Conservation (phyloP, 768 basidiomycete genomes). For the Kwoniella sp. region DNA sequence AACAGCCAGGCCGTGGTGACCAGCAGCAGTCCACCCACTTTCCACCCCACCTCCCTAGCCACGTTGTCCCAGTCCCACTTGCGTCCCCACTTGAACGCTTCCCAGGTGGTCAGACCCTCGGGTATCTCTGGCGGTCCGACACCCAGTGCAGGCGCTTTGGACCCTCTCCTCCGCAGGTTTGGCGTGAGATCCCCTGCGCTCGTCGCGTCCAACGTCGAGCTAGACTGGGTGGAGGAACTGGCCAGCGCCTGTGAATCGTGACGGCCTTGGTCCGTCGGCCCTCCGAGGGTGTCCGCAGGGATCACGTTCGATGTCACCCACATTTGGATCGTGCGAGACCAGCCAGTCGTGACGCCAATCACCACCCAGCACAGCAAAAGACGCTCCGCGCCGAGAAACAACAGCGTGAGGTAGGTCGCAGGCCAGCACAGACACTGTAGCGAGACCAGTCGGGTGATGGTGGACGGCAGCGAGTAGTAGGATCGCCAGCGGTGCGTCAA, state of each 20-base stretch:
- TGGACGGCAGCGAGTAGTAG: constrained; percentile 82
- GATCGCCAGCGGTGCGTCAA: constrained; percentile 83
- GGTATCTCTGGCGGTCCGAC: constrained; percentile 14
- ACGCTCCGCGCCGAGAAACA: constrained; percentile 64
- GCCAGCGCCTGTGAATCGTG: no score
- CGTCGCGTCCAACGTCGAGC: no score
- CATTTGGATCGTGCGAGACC: constrained; percentile 64
- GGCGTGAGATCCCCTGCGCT: constrained; percentile 15
- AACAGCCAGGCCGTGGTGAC: constrained; percentile 43
- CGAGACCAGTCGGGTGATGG: constrained; percentile 84
- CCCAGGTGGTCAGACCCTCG: constrained; percentile 21
- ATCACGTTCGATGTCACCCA: constrained; percentile 91
- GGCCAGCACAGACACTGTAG: constrained; percentile 97
- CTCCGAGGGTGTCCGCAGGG: background rate
- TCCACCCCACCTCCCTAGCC: constrained; percentile 40
- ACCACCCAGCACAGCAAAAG: constrained; percentile 86
- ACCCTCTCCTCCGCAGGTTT: background rate
- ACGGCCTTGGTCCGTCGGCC: no score
- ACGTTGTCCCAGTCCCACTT: constrained; percentile 45
- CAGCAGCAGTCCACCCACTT: constrained; percentile 34
- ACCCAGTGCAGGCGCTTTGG: background rate
- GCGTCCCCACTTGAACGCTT: constrained; percentile 30
- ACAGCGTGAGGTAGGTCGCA: constrained; percentile 78
- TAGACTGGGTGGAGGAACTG: no score
- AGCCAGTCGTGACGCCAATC: constrained; percentile 81